phyloP scores from a whole-genome alignment of 2,329 filamentous ascomycete genomes.

The Westerdykella sp. region DNA sequence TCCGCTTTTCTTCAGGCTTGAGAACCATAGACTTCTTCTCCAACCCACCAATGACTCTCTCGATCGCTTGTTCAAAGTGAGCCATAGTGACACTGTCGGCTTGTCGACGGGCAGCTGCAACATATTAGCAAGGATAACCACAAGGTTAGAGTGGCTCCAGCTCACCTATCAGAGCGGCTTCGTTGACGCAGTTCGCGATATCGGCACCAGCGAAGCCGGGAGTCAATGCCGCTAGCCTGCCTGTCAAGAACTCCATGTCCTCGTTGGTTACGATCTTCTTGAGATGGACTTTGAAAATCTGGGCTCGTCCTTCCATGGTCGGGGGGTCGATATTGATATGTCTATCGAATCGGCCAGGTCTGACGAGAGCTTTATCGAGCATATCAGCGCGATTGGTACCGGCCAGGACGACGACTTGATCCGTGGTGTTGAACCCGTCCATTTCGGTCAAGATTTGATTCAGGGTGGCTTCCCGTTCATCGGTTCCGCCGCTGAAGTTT shows the following conservation, averaged over 20 bases:
- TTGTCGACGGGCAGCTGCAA: conserved; percentile 70
- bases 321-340: conserved; percentile 93
- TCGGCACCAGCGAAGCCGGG: conserved; percentile 96
- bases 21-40: conserved; percentile 97
- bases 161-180: conserved; percentile 91
- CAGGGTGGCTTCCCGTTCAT: conserved; percentile 92
- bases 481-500: conserved; percentile 83
- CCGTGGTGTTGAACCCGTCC: conserved; percentile 96
- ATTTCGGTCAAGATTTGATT: conserved; percentile 99
- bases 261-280: conserved; percentile 92
- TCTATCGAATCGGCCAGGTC: conserved; percentile 92
- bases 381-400: conserved; percentile 95
- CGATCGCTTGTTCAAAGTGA: conserved; percentile 96
- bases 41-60: conserved; percentile 90
- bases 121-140: conserved; percentile 37
- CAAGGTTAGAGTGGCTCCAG: background rate
- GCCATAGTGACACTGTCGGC: conserved; percentile 76
- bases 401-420: conserved; percentile 93
- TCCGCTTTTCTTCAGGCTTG: conserved; percentile 87
- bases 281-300: conserved; percentile 93
- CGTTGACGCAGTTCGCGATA: conserved; percentile 97
- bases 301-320: conserved; percentile 92
- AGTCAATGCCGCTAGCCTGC: conserved; percentile 83
- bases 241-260: conserved; percentile 79
- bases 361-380: conserved; percentile 91